Percentiles rank a stretch among this genome's conserved stretches.
Evolutionary conservation across 306 rosid species (phyloP).

Genomic region (barrel medic (Medicago truncatula)): DNA sequence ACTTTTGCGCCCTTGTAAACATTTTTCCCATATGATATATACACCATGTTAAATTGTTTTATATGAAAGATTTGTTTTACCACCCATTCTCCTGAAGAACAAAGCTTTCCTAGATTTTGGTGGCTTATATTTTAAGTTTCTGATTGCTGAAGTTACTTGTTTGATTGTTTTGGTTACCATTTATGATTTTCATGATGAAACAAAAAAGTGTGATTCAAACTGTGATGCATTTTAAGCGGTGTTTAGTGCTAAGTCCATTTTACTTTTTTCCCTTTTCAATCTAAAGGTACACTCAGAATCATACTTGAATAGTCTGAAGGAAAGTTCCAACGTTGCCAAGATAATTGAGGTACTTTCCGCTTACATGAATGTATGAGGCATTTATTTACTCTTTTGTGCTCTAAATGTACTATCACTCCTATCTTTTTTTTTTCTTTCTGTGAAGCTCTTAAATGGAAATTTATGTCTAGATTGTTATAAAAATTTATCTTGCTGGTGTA

Average conservation of each 20-base stretch:
- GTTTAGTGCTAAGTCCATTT: constrained; percentile 23
- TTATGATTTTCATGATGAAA: neutral
- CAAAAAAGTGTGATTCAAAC: constrained; percentile 20
- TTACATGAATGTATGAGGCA: constrained; percentile 13
- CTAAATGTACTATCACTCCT: neutral
- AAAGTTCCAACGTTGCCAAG: constrained; percentile 73
- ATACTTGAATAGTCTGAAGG: constrained; percentile 74
- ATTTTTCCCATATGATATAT: neutral
- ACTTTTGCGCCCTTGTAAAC: neutral
- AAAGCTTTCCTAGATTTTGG: neutral
- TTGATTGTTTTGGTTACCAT: constrained; percentile 15
- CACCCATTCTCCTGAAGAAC: neutral
- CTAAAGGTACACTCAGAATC: constrained; percentile 82
- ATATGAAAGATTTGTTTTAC: constrained; percentile 6
- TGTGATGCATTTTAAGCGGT: constrained; percentile 27
- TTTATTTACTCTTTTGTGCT: constrained; percentile 14
- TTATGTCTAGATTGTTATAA: neutral
- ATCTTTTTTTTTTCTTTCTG: constrained; percentile 10
- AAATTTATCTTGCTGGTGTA: constrained; percentile 10
- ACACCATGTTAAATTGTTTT: constrained; percentile 20
- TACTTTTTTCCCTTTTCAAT: constrained; percentile 40
- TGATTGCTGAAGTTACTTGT: constrained; percentile 20
- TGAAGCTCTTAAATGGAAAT: constrained; percentile 20
- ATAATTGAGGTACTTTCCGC: constrained; percentile 73
- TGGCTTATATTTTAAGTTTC: constrained; percentile 4